phyloP scores from a whole-genome alignment of 1,139 yeast species.

The Geotrichum macrosporum region DNA sequence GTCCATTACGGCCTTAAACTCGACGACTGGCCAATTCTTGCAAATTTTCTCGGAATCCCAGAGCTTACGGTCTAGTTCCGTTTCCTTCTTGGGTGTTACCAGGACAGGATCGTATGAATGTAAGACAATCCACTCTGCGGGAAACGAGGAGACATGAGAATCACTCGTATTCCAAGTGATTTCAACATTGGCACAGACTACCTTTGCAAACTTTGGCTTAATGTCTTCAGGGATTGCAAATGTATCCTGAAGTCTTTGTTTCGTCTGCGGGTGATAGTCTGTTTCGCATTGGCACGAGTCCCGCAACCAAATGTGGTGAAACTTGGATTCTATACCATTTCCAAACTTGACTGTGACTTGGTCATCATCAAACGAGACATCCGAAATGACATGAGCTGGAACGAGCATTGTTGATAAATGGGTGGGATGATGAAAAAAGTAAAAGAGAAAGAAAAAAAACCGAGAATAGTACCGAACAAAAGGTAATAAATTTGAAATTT shows the following conservation, averaged over 20 bases:
- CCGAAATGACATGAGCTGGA: constrained; percentile 3
- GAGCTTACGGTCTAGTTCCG: constrained; percentile 31
- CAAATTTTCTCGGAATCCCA: constrained; percentile 53
- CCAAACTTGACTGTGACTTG: constrained; percentile 36
- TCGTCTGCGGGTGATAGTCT: constrained; percentile 58
- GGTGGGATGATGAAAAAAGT: neutral
- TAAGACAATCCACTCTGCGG: constrained; percentile 49
- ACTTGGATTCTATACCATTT: constrained; percentile 35
- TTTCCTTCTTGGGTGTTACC: constrained; percentile 38
- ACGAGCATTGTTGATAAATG: neutral
- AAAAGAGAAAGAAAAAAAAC: neutral
- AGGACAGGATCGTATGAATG: constrained; percentile 60
- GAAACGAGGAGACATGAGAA: constrained; percentile 48
- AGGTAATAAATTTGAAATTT: constrained; percentile 1
- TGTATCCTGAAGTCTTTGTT: constrained; percentile 61
- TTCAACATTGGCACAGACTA: constrained; percentile 29
- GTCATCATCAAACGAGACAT: constrained; percentile 27
- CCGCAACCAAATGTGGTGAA: constrained; percentile 61
- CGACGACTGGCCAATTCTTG: constrained; percentile 49
- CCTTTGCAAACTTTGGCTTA: constrained; percentile 39
- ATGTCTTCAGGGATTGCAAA: constrained; percentile 50
- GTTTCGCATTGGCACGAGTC: constrained; percentile 64
- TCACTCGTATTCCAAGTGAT: constrained; percentile 48
- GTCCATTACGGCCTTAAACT: constrained; percentile 47
- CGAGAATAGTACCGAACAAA: neutral